A percentile compares a stretch with the other conserved stretches of the same genome.
These are phyloP conservation scores for Diaporthe batatas DNA, from an alignment of 2,329 filamentous ascomycete species.

Conservation along the genomic window DNA sequence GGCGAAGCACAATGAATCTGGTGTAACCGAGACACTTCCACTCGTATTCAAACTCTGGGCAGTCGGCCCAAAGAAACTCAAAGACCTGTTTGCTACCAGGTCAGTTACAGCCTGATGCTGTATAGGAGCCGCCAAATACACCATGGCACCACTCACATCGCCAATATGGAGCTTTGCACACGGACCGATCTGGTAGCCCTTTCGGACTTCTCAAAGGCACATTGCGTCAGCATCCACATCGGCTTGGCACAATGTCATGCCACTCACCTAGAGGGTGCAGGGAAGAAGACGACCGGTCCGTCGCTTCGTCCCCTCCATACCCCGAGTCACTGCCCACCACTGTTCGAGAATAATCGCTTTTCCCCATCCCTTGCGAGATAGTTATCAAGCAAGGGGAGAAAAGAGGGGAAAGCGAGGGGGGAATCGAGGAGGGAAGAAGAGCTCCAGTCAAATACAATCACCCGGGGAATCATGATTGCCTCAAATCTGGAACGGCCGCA, in stretches of 20 bases:
- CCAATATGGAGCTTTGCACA: constrained; percentile 52
- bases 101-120: constrained; percentile 34
- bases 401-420: constrained; percentile 44
- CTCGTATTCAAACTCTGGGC: constrained; percentile 54
- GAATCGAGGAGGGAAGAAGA: constrained; percentile 5
- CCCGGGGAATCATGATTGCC: constrained; percentile 39
- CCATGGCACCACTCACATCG: constrained; percentile 52
- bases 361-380: constrained; percentile 53
- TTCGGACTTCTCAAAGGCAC: constrained; percentile 47
- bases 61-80: constrained; percentile 55
- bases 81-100: constrained; percentile 48
- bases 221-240: constrained; percentile 34
- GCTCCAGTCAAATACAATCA: constrained; percentile 39
- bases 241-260: constrained; percentile 18
- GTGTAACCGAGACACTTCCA: constrained; percentile 55
- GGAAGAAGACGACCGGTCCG: constrained; percentile 48
- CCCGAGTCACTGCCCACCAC: constrained; percentile 52
- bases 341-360: constrained; percentile 51
- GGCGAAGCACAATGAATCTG: constrained; percentile 54
- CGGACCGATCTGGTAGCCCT: constrained; percentile 53
- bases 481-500: constrained; percentile 38
- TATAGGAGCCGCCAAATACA: neutral
- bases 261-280: constrained; percentile 52
- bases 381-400: constrained; percentile 44
- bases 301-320: constrained; percentile 51